Evolutionary conservation across 495 filamentous ascomycete species (phyloP).

Genomic region (Staphylotrichum tortipilum): DNA sequence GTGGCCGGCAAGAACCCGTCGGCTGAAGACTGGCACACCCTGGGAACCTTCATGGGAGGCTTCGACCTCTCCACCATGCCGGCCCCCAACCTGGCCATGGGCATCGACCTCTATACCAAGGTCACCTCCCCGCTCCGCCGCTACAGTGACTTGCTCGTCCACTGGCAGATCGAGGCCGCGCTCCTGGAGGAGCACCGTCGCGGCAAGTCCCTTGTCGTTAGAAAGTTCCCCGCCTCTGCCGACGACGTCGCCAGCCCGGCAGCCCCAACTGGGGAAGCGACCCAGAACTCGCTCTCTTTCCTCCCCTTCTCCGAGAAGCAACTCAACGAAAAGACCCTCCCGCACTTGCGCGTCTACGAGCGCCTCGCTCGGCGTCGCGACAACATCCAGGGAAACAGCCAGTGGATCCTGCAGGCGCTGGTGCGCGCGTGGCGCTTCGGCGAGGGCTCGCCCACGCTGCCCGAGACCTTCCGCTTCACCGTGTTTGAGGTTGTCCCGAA

Average conservation of each 20-base stretch:
- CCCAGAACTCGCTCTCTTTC: conserved; percentile 12
- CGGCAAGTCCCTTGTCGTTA: conserved; percentile 42
- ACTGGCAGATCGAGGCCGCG: conserved; percentile 86
- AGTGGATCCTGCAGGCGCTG: conserved; percentile 62
- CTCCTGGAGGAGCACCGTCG: conserved; percentile 58
- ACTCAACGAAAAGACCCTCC: conserved; percentile 46
- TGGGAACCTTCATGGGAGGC: conserved; percentile 49
- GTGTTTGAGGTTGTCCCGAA: conserved; percentile 25
- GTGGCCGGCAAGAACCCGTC: conserved; percentile 48
- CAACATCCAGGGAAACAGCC: conserved; percentile 24
- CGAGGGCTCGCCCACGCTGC: conserved; percentile 44
- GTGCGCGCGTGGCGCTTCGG: conserved; percentile 67
- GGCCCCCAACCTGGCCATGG: conserved; percentile 51
- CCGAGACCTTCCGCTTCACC: conserved; percentile 50
- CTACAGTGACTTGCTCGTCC: conserved; percentile 71
- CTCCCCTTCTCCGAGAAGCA: conserved; percentile 56
- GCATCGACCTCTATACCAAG: conserved; percentile 63
- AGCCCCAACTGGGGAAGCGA: too few species aligned
- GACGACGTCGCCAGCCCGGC: too few species aligned
- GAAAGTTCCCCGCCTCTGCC: neutral
- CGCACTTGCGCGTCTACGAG: conserved; percentile 44
- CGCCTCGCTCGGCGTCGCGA: conserved; percentile 25
- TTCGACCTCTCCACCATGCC: conserved; percentile 41
- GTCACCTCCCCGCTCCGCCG: conserved; percentile 80
- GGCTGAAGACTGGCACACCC: conserved; percentile 51